phyloP scores from a whole-genome alignment of 257 asterid genomes.

The Przewalskia tangutica region DNA sequence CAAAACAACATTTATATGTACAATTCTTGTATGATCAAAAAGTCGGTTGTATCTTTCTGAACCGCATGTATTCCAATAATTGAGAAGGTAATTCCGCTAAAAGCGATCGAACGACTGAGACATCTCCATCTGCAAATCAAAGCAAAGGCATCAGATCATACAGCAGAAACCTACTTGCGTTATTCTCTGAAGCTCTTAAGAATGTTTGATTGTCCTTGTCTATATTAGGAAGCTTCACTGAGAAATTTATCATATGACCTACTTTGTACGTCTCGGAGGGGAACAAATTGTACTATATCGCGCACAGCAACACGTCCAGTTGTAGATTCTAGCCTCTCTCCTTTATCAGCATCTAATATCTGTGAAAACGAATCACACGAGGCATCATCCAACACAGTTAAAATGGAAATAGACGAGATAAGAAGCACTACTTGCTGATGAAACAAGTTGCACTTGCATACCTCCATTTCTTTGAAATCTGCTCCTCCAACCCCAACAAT shows the following conservation, averaged over 20 bases:
- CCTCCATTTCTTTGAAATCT: conserved; percentile 98
- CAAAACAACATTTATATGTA: conserved; percentile 33
- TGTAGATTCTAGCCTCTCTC: conserved; percentile 80
- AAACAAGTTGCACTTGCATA: conserved; percentile 16
- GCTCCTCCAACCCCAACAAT: conserved; percentile 99
- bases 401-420: not conserved
- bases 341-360: conserved; percentile 93
- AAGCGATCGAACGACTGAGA: conserved; percentile 72
- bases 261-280: conserved; percentile 85
- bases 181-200: not conserved
- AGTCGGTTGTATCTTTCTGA: conserved; percentile 58
- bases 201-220: not conserved
- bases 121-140: conserved; percentile 57
- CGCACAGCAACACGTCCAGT: conserved; percentile 90
- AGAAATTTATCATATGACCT: conserved; percentile 13
- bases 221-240: not conserved
- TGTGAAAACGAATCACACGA: conserved; percentile 9
- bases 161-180: not conserved
- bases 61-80: conserved; percentile 65
- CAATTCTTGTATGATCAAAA: conserved; percentile 25
- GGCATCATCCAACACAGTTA: conserved; percentile 3
- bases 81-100: conserved; percentile 94
- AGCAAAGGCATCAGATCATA: not conserved
- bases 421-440: not conserved
- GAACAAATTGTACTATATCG: conserved; percentile 94